phyloP scores from a whole-genome alignment of 2,329 filamentous ascomycete species.

The Alternaria sp. region DNA sequence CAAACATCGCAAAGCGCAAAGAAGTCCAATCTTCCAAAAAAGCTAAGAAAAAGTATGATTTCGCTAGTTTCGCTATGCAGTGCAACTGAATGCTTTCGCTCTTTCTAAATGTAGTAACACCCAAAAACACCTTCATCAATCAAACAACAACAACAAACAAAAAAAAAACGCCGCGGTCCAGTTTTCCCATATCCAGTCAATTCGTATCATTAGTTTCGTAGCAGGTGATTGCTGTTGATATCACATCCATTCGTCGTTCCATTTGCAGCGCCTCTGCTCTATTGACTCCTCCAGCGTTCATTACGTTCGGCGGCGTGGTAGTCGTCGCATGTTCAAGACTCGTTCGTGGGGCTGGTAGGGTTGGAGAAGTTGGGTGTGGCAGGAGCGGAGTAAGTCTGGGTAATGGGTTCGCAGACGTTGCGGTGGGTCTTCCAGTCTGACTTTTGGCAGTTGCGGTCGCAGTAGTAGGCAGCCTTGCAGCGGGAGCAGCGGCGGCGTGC shows the following conservation, averaged over 20 bases:
- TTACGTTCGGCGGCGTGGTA: neutral
- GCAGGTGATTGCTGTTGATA: neutral
- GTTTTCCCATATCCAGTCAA: neutral
- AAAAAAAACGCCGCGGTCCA: neutral
- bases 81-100: slow-evolving; percentile 5
- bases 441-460: slow-evolving; percentile 60
- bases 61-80: slow-evolving; percentile 5
- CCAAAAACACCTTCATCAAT: neutral
- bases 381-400: slow-evolving; percentile 30
- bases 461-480: slow-evolving; percentile 58
- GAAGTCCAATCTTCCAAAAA: neutral
- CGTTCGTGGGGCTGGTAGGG: slow-evolving; percentile 31
- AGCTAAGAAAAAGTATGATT: slow-evolving; percentile 1
- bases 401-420: slow-evolving; percentile 48
- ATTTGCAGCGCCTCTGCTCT: neutral
- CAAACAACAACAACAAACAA: neutral
- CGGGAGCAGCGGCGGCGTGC: slow-evolving; percentile 52
- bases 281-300: neutral
- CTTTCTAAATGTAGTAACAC: neutral
- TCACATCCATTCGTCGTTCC: neutral
- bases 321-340: slow-evolving; percentile 14
- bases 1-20: neutral
- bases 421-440: slow-evolving; percentile 60
- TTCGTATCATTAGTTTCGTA: slow-evolving; percentile 3
- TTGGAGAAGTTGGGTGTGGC: slow-evolving; percentile 37